Evolutionary conservation across 179 eudicot species (phyloP), one percentile per base, ranked within the genome.

Genomic region (Gypsophila paniculata): DNA sequence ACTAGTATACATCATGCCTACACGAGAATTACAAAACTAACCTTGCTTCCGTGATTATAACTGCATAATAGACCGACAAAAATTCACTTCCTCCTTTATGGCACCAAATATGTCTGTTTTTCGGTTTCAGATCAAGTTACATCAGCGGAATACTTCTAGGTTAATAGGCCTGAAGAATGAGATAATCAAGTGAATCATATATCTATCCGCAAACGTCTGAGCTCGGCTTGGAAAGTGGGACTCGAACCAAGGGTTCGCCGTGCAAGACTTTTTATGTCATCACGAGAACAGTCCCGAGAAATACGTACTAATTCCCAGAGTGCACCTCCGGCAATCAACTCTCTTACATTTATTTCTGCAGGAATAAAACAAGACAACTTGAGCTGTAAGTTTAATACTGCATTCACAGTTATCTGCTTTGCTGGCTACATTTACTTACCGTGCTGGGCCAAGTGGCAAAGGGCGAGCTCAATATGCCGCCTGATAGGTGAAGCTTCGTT

Each of bases 291-390:
- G 74, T 95, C 99, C 3, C 96, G 86, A 9, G 98, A 88, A 36
- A 95, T 92, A 32, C 99, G 96, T 72, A 95, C 91, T 49, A 95
- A 80, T 85, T 95, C 99, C 99, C 97, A 92, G 1, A 95, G 87
- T 62, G 99, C 99, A n/a, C 99, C 99, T 53, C 93, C 98, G 51
- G 86, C 86, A 42, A 95, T 90, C 98, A 95, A 80, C 61, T 95
- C 99, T 78, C 81, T 86, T 32, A 87, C 96, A 72, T 95, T 95
- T 32, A 84, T 87, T 83, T 95, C 99, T 95, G 96, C 75, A 72
- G 48, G 66, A 68, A 17, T 17, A 5, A 14, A 26, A 7, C 4
- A 2, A 29, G 9, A 58, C 25, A 26, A 9, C 15, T 23, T 44
- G 12, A n/a, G 19, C 21, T 53, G 26, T 3, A 52, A 13, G 58